A percentile compares a stretch with the other conserved stretches of the same genome.
phyloP scores from a whole-genome alignment of 2,329 filamentous ascomycete species.

The Eutypella sp. region DNA sequence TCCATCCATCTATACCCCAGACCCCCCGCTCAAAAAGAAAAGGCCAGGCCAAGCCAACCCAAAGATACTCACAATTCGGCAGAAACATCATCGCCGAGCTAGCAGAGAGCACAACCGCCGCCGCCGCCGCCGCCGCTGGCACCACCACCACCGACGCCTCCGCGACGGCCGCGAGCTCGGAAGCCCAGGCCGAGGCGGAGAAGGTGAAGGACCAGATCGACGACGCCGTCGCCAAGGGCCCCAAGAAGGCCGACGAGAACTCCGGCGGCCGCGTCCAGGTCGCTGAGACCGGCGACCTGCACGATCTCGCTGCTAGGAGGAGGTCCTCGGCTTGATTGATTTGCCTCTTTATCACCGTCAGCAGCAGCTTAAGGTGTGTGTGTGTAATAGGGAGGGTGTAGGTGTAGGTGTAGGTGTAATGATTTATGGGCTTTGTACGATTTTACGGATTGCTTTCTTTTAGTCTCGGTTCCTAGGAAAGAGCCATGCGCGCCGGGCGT shows the following conservation, averaged over 20 bases:
- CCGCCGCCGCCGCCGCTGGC: slow-evolving; percentile 14
- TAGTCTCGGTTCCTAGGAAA: no score
- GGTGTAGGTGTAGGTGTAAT: no score
- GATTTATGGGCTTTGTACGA: background rate
- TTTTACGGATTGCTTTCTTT: no score
- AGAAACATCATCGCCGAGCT: slow-evolving; percentile 22
- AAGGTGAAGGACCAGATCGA: slow-evolving; percentile 26
- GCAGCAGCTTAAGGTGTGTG: background rate
- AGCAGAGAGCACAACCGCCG: slow-evolving; percentile 10
- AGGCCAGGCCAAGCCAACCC: no score
- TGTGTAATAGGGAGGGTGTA: no score
- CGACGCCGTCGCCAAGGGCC: slow-evolving; percentile 22
- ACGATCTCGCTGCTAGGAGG: slow-evolving; percentile 25
- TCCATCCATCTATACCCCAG: background rate
- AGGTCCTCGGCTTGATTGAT: slow-evolving; percentile 8
- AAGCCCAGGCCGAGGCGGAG: slow-evolving; percentile 15
- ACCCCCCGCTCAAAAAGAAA: no score
- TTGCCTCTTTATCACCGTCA: background rate
- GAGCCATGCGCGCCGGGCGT: no score
- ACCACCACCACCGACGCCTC: slow-evolving; percentile 15
- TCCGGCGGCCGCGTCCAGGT: slow-evolving; percentile 25
- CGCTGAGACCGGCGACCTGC: slow-evolving; percentile 27
- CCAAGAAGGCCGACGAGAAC: slow-evolving; percentile 23
- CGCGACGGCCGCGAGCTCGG: slow-evolving; percentile 13
- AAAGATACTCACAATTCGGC: no score